A percentile compares a stretch with the other conserved stretches of the same genome.
These are phyloP conservation scores for Fusarium sp. DNA, from an alignment of 2,329 filamentous ascomycete species.

Conservation along the genomic window DNA sequence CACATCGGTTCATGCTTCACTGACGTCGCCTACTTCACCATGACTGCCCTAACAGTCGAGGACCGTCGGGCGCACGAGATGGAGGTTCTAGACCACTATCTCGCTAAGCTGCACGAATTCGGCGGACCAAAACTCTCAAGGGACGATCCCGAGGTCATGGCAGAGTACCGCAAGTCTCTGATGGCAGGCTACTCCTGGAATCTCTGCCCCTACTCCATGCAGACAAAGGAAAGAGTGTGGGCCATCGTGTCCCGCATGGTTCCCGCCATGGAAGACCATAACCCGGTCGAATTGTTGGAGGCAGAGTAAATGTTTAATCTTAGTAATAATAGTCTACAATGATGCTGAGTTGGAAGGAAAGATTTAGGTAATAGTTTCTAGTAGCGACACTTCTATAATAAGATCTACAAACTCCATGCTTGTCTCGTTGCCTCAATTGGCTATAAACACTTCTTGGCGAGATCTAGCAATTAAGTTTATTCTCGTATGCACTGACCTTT, in stretches of 20 bases:
- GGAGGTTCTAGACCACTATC: slow-evolving; percentile 12
- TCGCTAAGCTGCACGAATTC: slow-evolving; percentile 2
- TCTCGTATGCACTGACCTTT: not conserved
- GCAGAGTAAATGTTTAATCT: not conserved
- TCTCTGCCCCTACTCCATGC: slow-evolving; percentile 13
- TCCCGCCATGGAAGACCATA: slow-evolving; percentile 22
- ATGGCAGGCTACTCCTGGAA: slow-evolving; percentile 3
- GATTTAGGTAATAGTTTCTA: not conserved
- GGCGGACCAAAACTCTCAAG: not conserved
- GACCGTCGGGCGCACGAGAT: slow-evolving; percentile 16
- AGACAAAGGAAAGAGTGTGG: slow-evolving; percentile 7
- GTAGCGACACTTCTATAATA: not conserved
- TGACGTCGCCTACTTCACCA: slow-evolving; percentile 3
- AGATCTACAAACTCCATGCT: not conserved
- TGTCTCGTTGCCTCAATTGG: not conserved
- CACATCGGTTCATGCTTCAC: slow-evolving; percentile 3
- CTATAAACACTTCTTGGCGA: not conserved
- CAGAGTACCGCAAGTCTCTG: not conserved
- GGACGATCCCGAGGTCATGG: slow-evolving; percentile 4
- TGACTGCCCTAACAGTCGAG: slow-evolving; percentile 1
- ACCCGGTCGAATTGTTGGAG: not conserved
- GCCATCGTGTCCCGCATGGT: slow-evolving; percentile 12
- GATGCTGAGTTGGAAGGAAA: not conserved
- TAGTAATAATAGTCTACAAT: not conserved
- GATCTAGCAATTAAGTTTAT: not conserved